These are phyloP conservation scores for Colletotrichum orchidophilum DNA, from an alignment of 2,329 filamentous ascomycete species.

Conservation along the genomic window DNA sequence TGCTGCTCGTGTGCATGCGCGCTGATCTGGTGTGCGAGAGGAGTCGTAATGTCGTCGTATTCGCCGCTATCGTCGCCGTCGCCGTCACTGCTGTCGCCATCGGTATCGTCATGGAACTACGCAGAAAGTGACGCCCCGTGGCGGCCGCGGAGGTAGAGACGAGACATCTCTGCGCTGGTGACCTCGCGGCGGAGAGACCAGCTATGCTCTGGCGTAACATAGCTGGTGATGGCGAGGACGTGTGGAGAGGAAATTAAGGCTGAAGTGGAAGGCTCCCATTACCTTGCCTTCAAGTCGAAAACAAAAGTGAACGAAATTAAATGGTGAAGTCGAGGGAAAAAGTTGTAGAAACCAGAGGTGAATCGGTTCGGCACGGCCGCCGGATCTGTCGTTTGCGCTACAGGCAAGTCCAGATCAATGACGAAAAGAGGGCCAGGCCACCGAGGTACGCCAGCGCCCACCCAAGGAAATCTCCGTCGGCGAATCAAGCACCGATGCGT, in stretches of 20 bases:
- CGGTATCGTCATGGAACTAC: neutral
- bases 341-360: neutral
- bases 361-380: neutral
- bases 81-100: neutral
- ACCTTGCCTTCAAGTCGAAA: slow-evolving; percentile 2
- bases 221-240: slow-evolving; percentile 12
- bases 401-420: slow-evolving; percentile 17
- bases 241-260: neutral
- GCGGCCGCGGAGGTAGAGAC: slow-evolving; percentile 14
- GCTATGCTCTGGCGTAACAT: slow-evolving; percentile 42
- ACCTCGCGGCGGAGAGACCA: slow-evolving; percentile 34
- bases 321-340: neutral
- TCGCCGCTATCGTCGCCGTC: slow-evolving; percentile 1
- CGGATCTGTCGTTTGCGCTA: slow-evolving; percentile 6
- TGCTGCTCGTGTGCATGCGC: slow-evolving; percentile 38
- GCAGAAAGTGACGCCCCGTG: slow-evolving; percentile 7
- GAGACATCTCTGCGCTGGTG: slow-evolving; percentile 31
- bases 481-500: slow-evolving; percentile 17
- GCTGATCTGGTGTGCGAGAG: neutral
- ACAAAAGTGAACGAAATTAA: neutral
- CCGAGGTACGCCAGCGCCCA: neutral
- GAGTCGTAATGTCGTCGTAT: slow-evolving; percentile 2
- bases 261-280: slow-evolving; percentile 6
- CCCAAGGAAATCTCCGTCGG: slow-evolving; percentile 11
- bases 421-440: slow-evolving; percentile 13